Conservation (phyloP, 78 protist species). For the Neovahlkampfia damariscottae region DNA sequence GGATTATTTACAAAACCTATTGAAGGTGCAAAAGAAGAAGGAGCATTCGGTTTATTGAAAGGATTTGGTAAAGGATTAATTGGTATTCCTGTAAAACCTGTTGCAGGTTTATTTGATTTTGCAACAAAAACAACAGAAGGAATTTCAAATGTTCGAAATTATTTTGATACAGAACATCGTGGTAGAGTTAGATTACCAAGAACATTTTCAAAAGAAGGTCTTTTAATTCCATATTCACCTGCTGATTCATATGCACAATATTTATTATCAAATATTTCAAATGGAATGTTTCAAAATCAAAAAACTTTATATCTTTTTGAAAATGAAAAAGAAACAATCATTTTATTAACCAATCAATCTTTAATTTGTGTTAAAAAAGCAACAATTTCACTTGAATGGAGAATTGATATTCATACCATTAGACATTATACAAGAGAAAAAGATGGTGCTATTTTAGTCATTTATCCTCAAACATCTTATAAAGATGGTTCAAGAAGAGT, state of each 20-base stretch:
- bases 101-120: slow-evolving; percentile 20
- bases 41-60: slow-evolving; percentile 23
- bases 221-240: background rate
- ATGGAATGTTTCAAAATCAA: background rate
- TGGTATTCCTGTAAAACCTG: slow-evolving; percentile 39
- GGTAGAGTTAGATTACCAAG: background rate
- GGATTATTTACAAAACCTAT: slow-evolving; percentile 30
- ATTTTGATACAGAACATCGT: too few relatives aligned
- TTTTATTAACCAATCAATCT: background rate
- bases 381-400: background rate
- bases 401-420: background rate
- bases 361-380: background rate
- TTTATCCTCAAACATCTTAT: too few relatives aligned
- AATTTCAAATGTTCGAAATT: background rate
- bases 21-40: slow-evolving; percentile 14
- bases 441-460: slow-evolving; percentile 15
- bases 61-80: slow-evolving; percentile 34
- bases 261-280: background rate
- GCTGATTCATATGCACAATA: background rate
- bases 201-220: background rate
- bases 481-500: too few relatives aligned
- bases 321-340: background rate
- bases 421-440: background rate
- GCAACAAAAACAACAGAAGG: slow-evolving; percentile 14
- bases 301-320: background rate